Evolutionary conservation across 2,329 filamentous ascomycete genomes (phyloP).

Genomic region (Aspergillus arachidicola): DNA sequence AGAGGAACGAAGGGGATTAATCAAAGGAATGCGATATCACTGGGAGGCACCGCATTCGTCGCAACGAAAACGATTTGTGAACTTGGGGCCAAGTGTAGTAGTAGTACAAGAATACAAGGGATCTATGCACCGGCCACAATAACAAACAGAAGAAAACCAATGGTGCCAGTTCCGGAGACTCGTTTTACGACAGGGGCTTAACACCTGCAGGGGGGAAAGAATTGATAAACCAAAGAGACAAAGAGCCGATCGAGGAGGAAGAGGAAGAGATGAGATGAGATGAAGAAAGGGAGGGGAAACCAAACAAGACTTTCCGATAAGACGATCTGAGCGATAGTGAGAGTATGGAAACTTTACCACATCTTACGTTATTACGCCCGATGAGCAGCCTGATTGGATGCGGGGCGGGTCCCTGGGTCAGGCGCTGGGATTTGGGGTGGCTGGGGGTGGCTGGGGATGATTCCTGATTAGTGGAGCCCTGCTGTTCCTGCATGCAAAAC

Average conservation of each 20-base stretch:
- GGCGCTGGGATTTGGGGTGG: not conserved
- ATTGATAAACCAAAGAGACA: not conserved
- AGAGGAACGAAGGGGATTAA: not conserved
- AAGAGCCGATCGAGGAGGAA: not conserved
- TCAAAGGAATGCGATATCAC: not conserved
- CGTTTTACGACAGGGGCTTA: not conserved
- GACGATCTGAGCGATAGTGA: not conserved
- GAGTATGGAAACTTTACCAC: not conserved
- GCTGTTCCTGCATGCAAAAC: not conserved
- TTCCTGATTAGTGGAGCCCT: not conserved
- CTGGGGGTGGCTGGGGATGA: constrained; percentile 2
- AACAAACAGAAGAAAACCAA: not conserved
- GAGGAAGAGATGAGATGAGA: not conserved
- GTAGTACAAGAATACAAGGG: not conserved
- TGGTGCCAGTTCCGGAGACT: not conserved
- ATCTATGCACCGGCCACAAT: not conserved
- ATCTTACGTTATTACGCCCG: not conserved
- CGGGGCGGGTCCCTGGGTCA: not conserved
- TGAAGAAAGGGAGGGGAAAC: not conserved
- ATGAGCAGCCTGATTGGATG: not conserved
- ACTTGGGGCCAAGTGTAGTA: not conserved
- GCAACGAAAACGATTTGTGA: not conserved
- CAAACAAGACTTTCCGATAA: not conserved
- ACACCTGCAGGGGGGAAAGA: not conserved
- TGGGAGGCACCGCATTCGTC: not conserved